Base-by-base conservation (phyloP, 108 stramenopile genomes). In the Skeletonema grethae region DNA sequence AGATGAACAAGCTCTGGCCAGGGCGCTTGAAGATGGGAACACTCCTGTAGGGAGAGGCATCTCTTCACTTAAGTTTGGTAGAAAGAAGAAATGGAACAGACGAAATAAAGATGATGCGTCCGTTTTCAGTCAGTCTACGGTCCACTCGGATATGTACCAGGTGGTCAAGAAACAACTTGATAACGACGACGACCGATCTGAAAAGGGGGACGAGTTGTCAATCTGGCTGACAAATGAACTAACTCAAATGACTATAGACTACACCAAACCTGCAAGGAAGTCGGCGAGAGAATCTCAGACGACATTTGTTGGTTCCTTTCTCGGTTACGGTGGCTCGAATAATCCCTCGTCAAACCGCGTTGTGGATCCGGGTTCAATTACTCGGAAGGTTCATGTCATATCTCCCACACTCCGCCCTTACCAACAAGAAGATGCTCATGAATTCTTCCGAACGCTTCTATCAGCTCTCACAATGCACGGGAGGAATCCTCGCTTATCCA, bases 341-440 rank as follows among this genome's bases (percentile, higher is more conserved):
- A 68, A 59, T 9, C 36, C 36, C 10, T 12, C 16, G 18, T 0
- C 60, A 18, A 73, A 76, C 50, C 75, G 82, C 15, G 79, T 89
- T 1, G 88, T 95, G 2, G 86, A 95, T 58, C 91, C 94, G 9
- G 88, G 90, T 35, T 73, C 82, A 31, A 90, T 95, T 28, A 95
- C 94, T 2, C 67, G 90, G 30, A 85, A 95, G 67, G 91, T 91
- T 9, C 72, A 95, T 63, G 87, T 86, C 38, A 84, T 95, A 59
- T 89, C 88, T 10, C 70, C 84, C 61, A 89, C 88, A 39, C 74
- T 95, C 24, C 79, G 77, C 12, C 91, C 91, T 2, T 92, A 89
- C 61, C 89, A 88, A 59, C 94, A 95, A 79, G 94, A 95, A 80
- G 94, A 95, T 69, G 91, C 94, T 0, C 94, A 95, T 66, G 94